Base-by-base conservation (phyloP, 163 green algal species). In the Chlamydomonas reinhardtii region DNA sequence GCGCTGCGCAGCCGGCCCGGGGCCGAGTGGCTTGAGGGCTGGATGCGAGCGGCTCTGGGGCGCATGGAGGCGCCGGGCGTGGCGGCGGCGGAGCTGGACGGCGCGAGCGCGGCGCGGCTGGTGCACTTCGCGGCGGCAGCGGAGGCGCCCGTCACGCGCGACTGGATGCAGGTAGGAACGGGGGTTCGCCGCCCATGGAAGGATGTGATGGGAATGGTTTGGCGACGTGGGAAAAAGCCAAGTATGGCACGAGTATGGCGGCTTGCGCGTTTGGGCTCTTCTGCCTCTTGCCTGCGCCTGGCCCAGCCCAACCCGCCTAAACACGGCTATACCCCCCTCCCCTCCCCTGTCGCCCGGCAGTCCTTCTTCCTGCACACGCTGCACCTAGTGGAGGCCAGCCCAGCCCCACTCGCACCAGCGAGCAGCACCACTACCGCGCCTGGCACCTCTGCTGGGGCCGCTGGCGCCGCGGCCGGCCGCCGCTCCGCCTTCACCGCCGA, bases 331-430 rank as follows among this genome's bases (percentile, higher is more conserved):
- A n/a, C n/a, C 39, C 8, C 39, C 39, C 39, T 48, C 39, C 39
- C 39, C 8, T 48, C 39, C 39, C 39, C 5, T 8, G 5, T 48
- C 8, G n/a, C n/a, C 73, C 11, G 12, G 27, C 80, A 86, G 80
- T 64, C 80, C 54, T 86, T 86, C 69, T 86, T 86, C 69, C 27
- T 80, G 29, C 80, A 73, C 27, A 86, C 80, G 9, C 61, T 74
- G 17, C 69, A 15, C n/a, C 70, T 74, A 2, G 4, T 83, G 37
- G 37, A 43, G 19, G 27, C 37, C 66, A 15, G 29, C 25, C 29
- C 11, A 43, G 17, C 15, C 34, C 0, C 12, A 48, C n/a, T n/a
- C n/a, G n/a, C n/a, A n/a, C n/a, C n/a, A n/a, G n/a, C n/a, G n/a
- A n/a, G n/a, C n/a, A n/a, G n/a, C n/a, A 27, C 17, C 59, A 73